A percentile compares a stretch with the other conserved stretches of the same genome.
Evolutionary conservation across 2,329 filamentous ascomycete species (phyloP).

Genomic region (Trichoderma citrinoviride): DNA sequence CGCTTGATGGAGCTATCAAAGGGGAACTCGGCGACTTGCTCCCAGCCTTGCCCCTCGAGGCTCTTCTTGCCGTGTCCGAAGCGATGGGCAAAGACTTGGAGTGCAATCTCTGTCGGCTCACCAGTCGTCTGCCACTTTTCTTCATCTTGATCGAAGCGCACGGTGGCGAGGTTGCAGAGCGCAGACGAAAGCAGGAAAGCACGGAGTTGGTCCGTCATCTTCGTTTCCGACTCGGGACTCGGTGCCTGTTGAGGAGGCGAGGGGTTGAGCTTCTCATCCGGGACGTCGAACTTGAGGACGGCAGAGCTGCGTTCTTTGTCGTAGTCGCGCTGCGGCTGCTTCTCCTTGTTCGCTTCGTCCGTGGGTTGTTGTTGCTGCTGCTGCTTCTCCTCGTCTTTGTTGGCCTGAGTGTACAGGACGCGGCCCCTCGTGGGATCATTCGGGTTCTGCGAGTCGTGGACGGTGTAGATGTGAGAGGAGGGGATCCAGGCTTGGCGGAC

Average conservation of each 20-base stretch:
- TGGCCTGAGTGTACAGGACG: conserved; percentile 45
- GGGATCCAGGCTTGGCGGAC: conserved; percentile 66
- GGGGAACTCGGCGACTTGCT: conserved; percentile 68
- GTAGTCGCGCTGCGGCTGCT: conserved; percentile 44
- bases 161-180: conserved; percentile 64
- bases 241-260: conserved; percentile 33
- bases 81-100: conserved; percentile 71
- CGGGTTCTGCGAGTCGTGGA: conserved; percentile 60
- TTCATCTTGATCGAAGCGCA: conserved; percentile 53
- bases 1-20: conserved; percentile 77
- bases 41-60: conserved; percentile 55
- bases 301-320: conserved; percentile 59
- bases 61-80: conserved; percentile 59
- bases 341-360: conserved; percentile 33
- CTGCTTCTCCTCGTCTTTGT: conserved; percentile 32
- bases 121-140: conserved; percentile 64
- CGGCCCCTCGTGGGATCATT: conserved; percentile 59
- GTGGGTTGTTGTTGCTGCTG: not conserved
- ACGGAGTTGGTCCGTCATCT: conserved; percentile 50
- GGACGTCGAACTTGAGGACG: conserved; percentile 61
- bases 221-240: conserved; percentile 38
- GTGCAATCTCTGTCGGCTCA: conserved; percentile 72
- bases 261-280: conserved; percentile 51
- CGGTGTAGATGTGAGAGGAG: conserved; percentile 53
- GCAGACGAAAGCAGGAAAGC: conserved; percentile 56